phyloP scores from a whole-genome alignment of 2,329 filamentous ascomycete genomes.

The Xylaria sp. region DNA sequence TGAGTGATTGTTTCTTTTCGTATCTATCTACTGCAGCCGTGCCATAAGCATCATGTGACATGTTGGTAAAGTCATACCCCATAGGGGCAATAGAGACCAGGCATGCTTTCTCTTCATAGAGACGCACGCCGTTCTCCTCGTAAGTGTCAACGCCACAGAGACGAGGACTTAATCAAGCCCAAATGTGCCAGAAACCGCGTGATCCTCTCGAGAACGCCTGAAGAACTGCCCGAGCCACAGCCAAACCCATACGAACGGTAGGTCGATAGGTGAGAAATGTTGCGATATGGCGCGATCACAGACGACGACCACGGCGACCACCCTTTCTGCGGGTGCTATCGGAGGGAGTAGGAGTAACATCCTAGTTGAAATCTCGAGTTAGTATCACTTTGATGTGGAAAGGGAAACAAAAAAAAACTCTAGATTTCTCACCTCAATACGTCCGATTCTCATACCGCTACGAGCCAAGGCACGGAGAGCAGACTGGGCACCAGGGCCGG shows the following conservation, averaged over 20 bases:
- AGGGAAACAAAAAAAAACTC: background rate
- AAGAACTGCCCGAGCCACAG: slow-evolving; percentile 50
- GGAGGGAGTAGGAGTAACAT: slow-evolving; percentile 98
- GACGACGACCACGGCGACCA: slow-evolving; percentile 99
- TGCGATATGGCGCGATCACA: slow-evolving; percentile 70
- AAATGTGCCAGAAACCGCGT: slow-evolving; percentile 52
- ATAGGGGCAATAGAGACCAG: slow-evolving; percentile 49
- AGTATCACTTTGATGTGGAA: slow-evolving; percentile 5
- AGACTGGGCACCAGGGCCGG: slow-evolving; percentile 98
- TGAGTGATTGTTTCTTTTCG: slow-evolving; percentile 45
- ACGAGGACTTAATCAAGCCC: slow-evolving; percentile 55
- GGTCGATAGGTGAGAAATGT: slow-evolving; percentile 43
- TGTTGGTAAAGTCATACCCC: slow-evolving; percentile 47
- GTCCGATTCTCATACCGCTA: slow-evolving; percentile 99
- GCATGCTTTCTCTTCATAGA: slow-evolving; percentile 53
- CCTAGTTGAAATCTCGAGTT: slow-evolving; percentile 55
- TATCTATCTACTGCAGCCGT: slow-evolving; percentile 50
- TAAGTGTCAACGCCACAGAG: slow-evolving; percentile 74
- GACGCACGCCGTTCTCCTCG: slow-evolving; percentile 74
- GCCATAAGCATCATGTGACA: slow-evolving; percentile 51
- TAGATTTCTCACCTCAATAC: slow-evolving; percentile 73
- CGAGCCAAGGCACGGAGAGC: slow-evolving; percentile 98
- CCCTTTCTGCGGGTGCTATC: slow-evolving; percentile 99
- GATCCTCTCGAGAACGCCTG: slow-evolving; percentile 45
- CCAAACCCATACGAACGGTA: slow-evolving; percentile 47